Percentiles rank a stretch among this genome's conserved stretches.
These are phyloP conservation scores for Leccinum uliginosum DNA, from an alignment of 768 basidiomycete species.

Conservation along the genomic window DNA sequence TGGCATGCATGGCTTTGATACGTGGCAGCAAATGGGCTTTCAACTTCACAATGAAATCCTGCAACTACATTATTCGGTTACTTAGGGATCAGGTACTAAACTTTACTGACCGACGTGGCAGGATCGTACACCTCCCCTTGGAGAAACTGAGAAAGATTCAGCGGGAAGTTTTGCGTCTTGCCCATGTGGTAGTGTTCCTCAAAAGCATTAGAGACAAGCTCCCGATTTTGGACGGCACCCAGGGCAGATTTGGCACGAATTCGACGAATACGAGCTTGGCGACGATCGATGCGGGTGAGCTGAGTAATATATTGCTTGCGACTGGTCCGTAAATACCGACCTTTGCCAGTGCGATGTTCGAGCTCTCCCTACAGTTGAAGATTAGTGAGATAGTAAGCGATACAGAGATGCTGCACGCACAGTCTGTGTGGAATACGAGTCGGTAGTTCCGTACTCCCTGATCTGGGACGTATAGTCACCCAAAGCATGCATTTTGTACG, in stretches of 20 bases:
- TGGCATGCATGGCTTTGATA: neutral
- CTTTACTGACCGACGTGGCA: neutral
- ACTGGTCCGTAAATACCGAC: neutral
- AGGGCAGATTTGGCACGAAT: neutral
- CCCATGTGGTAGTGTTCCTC: neutral
- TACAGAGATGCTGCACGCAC: neutral
- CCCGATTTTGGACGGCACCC: neutral
- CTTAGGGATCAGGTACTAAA: neutral
- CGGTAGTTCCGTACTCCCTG: neutral
- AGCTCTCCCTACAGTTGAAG: neutral
- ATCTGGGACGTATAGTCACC: neutral
- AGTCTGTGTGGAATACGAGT: neutral
- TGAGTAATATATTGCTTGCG: neutral
- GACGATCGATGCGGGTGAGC: neutral
- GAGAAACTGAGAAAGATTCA: neutral
- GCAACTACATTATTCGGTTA: neutral
- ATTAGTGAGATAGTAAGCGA: neutral
- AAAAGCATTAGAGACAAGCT: neutral
- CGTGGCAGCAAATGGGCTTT: neutral
- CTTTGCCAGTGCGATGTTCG: neutral
- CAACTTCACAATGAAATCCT: neutral
- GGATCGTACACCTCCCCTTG: neutral
- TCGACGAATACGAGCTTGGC: neutral
- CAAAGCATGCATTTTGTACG: neutral
- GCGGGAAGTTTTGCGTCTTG: neutral